These are phyloP conservation scores for Ramaria rubella DNA, from an alignment of 768 basidiomycete species.

Conservation along the genomic window DNA sequence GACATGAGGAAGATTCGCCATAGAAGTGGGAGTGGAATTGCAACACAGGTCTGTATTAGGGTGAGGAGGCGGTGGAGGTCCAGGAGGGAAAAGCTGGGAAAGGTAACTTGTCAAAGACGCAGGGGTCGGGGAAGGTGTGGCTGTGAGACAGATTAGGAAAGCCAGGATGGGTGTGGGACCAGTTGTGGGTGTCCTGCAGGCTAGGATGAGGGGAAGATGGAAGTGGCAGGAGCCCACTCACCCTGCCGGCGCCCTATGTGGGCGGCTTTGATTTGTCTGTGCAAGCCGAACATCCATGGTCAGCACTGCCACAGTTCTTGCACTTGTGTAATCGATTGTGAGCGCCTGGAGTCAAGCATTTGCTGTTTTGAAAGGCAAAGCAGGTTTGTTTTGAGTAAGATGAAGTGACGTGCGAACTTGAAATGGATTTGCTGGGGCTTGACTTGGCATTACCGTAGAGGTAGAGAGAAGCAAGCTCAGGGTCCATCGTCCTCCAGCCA, in stretches of 20 bases:
- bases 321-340: no score
- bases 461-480: no score
- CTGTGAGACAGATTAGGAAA: background rate
- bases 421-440: no score
- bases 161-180: background rate
- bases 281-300: no score
- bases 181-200: background rate
- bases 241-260: background rate
- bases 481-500: no score
- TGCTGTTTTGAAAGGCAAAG: no score
- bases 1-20: background rate
- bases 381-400: no score
- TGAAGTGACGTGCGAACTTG: no score
- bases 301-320: no score
- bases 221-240: background rate
- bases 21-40: background rate
- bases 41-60: constrained; percentile 4
- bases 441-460: no score
- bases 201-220: background rate
- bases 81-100: background rate
- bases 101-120: background rate
- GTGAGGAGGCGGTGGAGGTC: background rate
- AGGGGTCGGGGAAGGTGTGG: background rate
- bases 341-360: no score
- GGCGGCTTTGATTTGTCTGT: background rate